Conservation (phyloP, 2,329 filamentous ascomycete genomes). For the Elsinoe perseae region DNA sequence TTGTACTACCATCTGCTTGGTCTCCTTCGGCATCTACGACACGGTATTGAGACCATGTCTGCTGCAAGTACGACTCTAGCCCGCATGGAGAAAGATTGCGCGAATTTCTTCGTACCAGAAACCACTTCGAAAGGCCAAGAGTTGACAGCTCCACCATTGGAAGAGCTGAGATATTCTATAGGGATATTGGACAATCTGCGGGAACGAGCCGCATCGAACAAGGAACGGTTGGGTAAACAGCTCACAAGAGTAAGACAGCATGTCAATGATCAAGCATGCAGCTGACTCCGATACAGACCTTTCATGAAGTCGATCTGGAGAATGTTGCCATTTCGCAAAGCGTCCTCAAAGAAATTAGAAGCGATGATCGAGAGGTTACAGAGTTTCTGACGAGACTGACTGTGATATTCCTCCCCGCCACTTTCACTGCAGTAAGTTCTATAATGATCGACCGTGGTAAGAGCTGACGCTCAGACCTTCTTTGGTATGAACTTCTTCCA, state of each 20-base stretch:
- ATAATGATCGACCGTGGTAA: background rate
- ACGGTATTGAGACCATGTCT: conserved; percentile 1
- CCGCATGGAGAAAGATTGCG: background rate
- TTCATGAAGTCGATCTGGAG: conserved; percentile 6
- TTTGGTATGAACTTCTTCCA: conserved; percentile 12
- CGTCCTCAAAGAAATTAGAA: background rate
- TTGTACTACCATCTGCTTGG: conserved; percentile 2
- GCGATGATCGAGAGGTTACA: conserved; percentile 3
- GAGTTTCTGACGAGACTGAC: conserved; percentile 2
- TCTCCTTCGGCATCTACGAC: background rate
- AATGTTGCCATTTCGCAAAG: background rate
- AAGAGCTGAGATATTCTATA: background rate
- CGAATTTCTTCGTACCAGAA: background rate
- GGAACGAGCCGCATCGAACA: background rate
- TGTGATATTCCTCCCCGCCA: background rate
- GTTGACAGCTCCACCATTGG: background rate
- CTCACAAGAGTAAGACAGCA: background rate
- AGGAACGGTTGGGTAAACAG: background rate
- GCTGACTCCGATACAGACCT: background rate
- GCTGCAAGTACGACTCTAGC: background rate
- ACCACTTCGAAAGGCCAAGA: background rate
- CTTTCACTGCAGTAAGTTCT: conserved; percentile 1
- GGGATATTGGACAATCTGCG: background rate
- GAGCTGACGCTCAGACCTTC: background rate
- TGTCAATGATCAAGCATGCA: background rate